These are phyloP conservation scores for Discostella stelligeroides DNA, from an alignment of 108 stramenopile genomes.

Conservation along the genomic window DNA sequence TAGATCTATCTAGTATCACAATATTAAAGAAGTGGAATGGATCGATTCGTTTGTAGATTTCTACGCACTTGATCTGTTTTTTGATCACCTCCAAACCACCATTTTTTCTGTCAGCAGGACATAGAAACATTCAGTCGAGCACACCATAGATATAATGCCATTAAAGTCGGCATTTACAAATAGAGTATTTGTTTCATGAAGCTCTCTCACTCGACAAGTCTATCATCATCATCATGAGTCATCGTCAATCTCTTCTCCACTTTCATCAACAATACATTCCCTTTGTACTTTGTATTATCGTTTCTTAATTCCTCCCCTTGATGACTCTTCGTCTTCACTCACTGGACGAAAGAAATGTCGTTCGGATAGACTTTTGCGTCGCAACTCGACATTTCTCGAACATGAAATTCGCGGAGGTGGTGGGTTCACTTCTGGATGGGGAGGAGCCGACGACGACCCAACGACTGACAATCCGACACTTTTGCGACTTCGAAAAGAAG, in stretches of 20 bases:
- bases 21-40: too few species aligned
- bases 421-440: neutral
- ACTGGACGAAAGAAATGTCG: slow-evolving; percentile 38
- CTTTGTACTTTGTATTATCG: neutral
- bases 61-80: too few species aligned
- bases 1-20: too few species aligned
- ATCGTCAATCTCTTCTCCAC: too few species aligned
- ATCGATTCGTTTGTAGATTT: too few species aligned
- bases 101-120: neutral
- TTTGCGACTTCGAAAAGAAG: slow-evolving; percentile 25
- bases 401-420: slow-evolving; percentile 27
- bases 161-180: neutral
- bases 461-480: slow-evolving; percentile 16
- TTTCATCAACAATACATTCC: neutral
- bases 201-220: too few species aligned
- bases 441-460: slow-evolving; percentile 2
- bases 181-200: too few species aligned
- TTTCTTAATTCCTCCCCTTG: neutral
- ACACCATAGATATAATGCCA: neutral
- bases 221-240: too few species aligned
- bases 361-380: slow-evolving; percentile 39
- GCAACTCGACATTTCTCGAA: slow-evolving; percentile 37
- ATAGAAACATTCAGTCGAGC: neutral
- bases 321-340: slow-evolving; percentile 37
- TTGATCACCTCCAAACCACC: too few species aligned